Percentiles rank a stretch among this genome's conserved stretches.
phyloP scores from a whole-genome alignment of 1,139 yeast species.

The Geotrichum reessii region DNA sequence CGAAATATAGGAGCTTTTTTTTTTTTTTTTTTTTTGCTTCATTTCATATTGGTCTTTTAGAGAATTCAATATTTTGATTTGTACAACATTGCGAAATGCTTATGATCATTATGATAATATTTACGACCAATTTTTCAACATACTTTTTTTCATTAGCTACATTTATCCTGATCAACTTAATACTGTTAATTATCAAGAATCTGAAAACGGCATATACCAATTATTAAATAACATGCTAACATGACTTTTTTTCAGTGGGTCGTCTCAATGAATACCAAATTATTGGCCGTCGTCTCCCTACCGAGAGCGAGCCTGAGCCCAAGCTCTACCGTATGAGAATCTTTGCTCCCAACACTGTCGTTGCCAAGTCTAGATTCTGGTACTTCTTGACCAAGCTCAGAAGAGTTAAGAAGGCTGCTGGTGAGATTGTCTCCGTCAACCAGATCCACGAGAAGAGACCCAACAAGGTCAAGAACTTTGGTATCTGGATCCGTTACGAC shows the following conservation, averaged over 20 bases:
- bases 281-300: conserved; percentile 99
- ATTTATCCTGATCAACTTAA: neutral
- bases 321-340: conserved; percentile 99
- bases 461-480: conserved; percentile 99
- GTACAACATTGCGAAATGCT: neutral
- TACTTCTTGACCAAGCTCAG: conserved; percentile 98
- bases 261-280: conserved; percentile 99
- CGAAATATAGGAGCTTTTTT: neutral
- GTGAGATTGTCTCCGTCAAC: conserved; percentile 96
- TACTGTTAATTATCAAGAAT: neutral
- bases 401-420: conserved; percentile 99
- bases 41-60: too few species aligned
- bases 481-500: conserved; percentile 99
- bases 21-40: too few species aligned
- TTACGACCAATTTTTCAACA: neutral
- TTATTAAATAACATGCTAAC: neutral
- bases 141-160: neutral
- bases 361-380: conserved; percentile 99
- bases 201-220: neutral
- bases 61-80: neutral
- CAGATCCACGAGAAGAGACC: conserved; percentile 91
- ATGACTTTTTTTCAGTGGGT: conserved; percentile 32
- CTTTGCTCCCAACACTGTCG: conserved; percentile 98
- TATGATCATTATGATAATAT: neutral
- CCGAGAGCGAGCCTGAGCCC: conserved; percentile 98